Conservation (phyloP, 2,329 filamentous ascomycete genomes). For the Fusarium subtropicale region DNA sequence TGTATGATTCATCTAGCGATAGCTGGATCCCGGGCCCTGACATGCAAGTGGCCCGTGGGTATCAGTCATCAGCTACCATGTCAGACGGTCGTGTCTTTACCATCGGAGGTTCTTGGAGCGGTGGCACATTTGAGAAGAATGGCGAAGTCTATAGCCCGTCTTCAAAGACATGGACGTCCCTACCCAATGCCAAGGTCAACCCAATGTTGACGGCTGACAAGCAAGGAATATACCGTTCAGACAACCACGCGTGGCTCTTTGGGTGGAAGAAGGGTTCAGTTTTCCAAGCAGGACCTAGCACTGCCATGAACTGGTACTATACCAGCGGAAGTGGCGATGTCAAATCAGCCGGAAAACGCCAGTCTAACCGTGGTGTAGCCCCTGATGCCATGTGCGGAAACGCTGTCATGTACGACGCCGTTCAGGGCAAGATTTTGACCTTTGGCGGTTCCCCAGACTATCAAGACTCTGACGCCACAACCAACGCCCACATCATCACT, state of each 20-base stretch:
- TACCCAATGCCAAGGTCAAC: conserved; percentile 53
- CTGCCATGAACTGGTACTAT: conserved; percentile 67
- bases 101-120: conserved; percentile 35
- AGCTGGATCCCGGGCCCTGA: conserved; percentile 24
- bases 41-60: conserved; percentile 22
- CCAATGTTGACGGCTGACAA: conserved; percentile 59
- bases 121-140: conserved; percentile 14
- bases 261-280: conserved; percentile 58
- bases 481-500: conserved; percentile 62
- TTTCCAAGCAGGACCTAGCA: conserved; percentile 66
- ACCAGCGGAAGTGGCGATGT: conserved; percentile 47
- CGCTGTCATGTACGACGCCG: conserved; percentile 69
- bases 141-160: conserved; percentile 25
- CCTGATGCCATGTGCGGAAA: conserved; percentile 66
- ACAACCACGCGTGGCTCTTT: conserved; percentile 48
- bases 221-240: conserved; percentile 56
- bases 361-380: conserved; percentile 50
- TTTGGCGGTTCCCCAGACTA: conserved; percentile 63
- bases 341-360: conserved; percentile 43
- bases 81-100: conserved; percentile 28
- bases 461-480: conserved; percentile 55
- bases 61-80: conserved; percentile 23
- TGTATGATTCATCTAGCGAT: conserved; percentile 53
- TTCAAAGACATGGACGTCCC: conserved; percentile 14
- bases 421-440: conserved; percentile 67